phyloP scores from a whole-genome alignment of 2,329 filamentous ascomycete genomes.

The Grosmannia penicillata region DNA sequence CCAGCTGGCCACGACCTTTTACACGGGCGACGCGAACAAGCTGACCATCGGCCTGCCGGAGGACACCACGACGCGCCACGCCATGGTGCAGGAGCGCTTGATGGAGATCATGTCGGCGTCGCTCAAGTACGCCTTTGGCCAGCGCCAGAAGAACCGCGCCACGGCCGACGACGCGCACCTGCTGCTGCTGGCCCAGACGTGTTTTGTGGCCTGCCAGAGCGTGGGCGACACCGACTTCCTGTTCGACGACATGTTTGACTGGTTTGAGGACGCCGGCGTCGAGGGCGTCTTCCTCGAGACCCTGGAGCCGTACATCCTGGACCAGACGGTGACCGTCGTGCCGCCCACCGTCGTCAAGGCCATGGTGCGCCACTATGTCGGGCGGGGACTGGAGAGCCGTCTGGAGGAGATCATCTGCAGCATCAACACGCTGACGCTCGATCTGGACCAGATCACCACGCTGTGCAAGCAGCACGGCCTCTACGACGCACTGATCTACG shows the following conservation, averaged over 20 bases:
- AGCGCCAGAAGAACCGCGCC: conserved; percentile 32
- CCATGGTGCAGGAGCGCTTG: conserved; percentile 75
- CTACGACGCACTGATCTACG: conserved; percentile 90
- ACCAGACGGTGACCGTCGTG: conserved; percentile 56
- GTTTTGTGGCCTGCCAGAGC: conserved; percentile 68
- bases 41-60: conserved; percentile 88
- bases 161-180: conserved; percentile 43
- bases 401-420: conserved; percentile 92
- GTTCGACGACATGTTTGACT: conserved; percentile 81
- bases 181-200: conserved; percentile 65
- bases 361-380: conserved; percentile 68
- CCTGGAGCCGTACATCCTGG: conserved; percentile 76
- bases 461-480: conserved; percentile 84
- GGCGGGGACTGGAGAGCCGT: conserved; percentile 56
- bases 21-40: conserved; percentile 81
- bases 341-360: conserved; percentile 78
- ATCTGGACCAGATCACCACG: conserved; percentile 81
- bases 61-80: conserved; percentile 58
- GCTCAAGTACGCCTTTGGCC: conserved; percentile 72
- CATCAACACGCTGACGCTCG: conserved; percentile 78
- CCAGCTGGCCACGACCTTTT: conserved; percentile 79
- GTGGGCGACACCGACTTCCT: conserved; percentile 70
- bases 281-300: conserved; percentile 73
- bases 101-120: conserved; percentile 90
- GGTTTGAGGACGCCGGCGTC: conserved; percentile 64